Evolutionary conservation across 192 early-diverging fungal species (phyloP).

Genomic region (Mortierella hygrophila): DNA sequence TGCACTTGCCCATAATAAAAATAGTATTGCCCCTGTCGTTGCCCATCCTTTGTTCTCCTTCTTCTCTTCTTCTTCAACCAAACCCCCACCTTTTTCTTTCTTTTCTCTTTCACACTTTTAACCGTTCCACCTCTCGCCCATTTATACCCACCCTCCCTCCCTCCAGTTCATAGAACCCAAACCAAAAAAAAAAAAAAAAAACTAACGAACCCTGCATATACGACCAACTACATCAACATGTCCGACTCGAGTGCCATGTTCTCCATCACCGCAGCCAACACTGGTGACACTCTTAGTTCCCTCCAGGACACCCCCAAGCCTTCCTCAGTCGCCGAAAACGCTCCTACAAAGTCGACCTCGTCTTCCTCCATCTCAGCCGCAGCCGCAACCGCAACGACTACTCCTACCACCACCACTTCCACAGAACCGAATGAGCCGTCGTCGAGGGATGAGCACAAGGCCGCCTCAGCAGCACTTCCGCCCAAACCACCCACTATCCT

Average conservation of each 20-base stretch:
- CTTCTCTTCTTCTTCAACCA: background rate
- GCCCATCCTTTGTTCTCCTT: background rate
- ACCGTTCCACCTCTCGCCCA: background rate
- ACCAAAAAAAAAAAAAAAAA: background rate
- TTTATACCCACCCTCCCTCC: background rate
- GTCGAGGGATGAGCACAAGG: background rate
- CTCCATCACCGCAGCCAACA: conserved; percentile 29
- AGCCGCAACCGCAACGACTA: background rate
- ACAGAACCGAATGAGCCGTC: background rate
- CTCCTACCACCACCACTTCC: background rate
- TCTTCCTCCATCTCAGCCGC: background rate
- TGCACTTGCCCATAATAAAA: background rate
- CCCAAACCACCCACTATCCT: conserved; percentile 25
- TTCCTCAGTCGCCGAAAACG: background rate
- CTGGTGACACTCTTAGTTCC: background rate
- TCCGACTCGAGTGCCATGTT: conserved; percentile 12
- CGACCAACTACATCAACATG: background rate
- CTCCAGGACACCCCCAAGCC: conserved; percentile 22
- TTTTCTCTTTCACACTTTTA: background rate
- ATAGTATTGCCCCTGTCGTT: background rate
- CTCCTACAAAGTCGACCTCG: background rate
- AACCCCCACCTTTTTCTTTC: background rate
- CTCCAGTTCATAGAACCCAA: background rate
- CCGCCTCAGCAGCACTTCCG: background rate
- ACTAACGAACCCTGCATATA: background rate